Base-by-base conservation (phyloP, 257 asterid species). In the Nicotiana sylvestris region DNA sequence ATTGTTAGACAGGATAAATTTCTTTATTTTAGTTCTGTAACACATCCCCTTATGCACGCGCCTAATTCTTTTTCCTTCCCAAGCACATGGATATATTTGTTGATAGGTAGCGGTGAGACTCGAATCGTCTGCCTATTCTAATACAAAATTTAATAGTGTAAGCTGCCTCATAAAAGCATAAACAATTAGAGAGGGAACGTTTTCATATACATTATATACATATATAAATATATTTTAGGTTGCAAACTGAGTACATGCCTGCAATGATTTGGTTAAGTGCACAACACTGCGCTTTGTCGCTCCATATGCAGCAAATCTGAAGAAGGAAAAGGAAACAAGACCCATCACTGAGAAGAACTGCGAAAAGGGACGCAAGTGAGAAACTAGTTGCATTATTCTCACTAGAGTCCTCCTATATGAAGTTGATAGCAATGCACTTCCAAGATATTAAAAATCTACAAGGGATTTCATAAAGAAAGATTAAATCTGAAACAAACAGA, bases 251-350 rank as follows among this genome's bases (percentile, higher is more conserved):
- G 55, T 49, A 86, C 92, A 83, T 87, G 87, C 99, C 97, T 95
- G 98, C 77, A 95, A 86, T 61, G 99, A 95, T 90, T 95, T 95
- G 15, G 99, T 95, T 82, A 95, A 92, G 91, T 95, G 99, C 86
- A 94, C 99, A 83, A 94, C 99, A 83, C 99, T 94, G 39, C 99
- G 97, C 82, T 96, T 96, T 55, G 99, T 94, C 70, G 99, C 99
- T 60, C 99, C 99, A 86, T 96, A 96, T 76, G 99, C 99, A 80
- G 99, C 99, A 91, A 94, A 96, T 77, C 99, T 96, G 90, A 78
- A 79, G 82, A 80, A 51, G 61, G 21, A 37, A 81, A 12, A 86
- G 62, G 53, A 70, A 62, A 33, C 49, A 80, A 81, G 51, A 49
- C 33, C 18, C 25, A 51, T 74, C 62, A 51, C 21, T 69, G n/a